Base-by-base conservation (phyloP, 345 rosid genomes). In the Pugionium dolabratum region DNA sequence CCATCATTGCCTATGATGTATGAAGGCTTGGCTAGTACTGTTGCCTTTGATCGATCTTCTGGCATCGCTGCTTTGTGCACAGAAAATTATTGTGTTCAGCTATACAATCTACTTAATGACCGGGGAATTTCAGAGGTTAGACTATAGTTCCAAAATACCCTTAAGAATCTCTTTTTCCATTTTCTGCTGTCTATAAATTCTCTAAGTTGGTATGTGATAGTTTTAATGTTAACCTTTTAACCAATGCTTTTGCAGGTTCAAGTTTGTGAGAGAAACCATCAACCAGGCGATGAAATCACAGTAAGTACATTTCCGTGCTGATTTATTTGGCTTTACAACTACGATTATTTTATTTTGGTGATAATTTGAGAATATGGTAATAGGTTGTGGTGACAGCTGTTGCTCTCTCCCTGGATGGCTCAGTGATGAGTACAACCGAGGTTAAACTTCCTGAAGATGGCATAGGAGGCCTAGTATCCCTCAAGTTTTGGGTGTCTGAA, bases 201-300 rank as follows among this genome's bases (percentile, higher is more conserved):
- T 51, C 33, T 25, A 57, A 11, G 54, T 25, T 36, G 55, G 18
- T 43, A 34, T 34, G 7, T 37, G 26, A 39, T 55, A 6, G 9
- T 44, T 44, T 53, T 29, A 34, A 32, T 3, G 8, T 55, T 47
- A 54, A 51, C 7, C n/a, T 49, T 43, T 10, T 31, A 8, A 47
- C 26, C n/a, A 59, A 33, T 66, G 41, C 18, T 48, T 48, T 45
- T 60, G 27, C 83, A 93, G 98, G 90, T 90, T 76, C 91, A 85
- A 83, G 94, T 93, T 59, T 90, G 94, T 78, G 99, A 90, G 77
- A 88, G 97, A 84, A 94, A 85, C 76, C 91, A 94, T 79, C 99
- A 94, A 66, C 97, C 99, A 9, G 91, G 85, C 46, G 96, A 90
- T 80, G 96, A 82, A 52, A 67, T 88, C 76, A 88, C 91, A 82